Evolutionary conservation across 2,329 filamentous ascomycete species (phyloP), one percentile per base, ranked within the genome.

Genomic region (Anthostomella pinea): DNA sequence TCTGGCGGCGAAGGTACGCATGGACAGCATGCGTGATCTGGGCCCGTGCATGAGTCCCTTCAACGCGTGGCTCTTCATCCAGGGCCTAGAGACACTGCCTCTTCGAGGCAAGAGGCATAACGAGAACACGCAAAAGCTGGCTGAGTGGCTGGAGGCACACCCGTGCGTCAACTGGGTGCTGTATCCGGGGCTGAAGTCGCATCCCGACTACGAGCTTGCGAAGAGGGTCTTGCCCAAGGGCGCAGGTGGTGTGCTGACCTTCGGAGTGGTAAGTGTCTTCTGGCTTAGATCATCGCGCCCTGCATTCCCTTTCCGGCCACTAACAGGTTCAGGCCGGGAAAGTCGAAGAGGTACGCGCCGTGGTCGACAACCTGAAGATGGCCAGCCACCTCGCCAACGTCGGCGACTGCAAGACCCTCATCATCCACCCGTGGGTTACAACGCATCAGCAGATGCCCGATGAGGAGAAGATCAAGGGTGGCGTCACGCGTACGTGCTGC

Each of bases 301-400:
- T 10, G 11, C 15, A 31, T 26, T 11, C 13, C 3, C 17, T 3
- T 13, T n/a, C 76, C 76, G 36, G 73, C 69, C 36, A 64, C 63
- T 32, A 79, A 77, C 16, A 78, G 24, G 14, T n/a, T 24, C 27
- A 57, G 53, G 58, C 56, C 10, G 59, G 58, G 22, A 54, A 57
- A 41, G 57, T 61, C 26, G 57, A 62, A 33, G 48, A 62, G 36
- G 56, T 62, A 22, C 49, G 56, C 14, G 54, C 58, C 6, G 75
- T 87, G n/a, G 83, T 87, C 14, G 83, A 87, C 57, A 75, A 74
- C 51, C 81, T 87, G 59, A 84, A 85, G 68, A 64, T 87, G 53
- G 81, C 84, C 45, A 85, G 80, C 13, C 85, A 86, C 55, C 66
- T 87, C 41, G 83, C 83, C 29, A 87, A 87, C 53, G 81, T 86